phyloP scores from a whole-genome alignment of 2,329 filamentous ascomycete species.

The Lachnellula cervina region DNA sequence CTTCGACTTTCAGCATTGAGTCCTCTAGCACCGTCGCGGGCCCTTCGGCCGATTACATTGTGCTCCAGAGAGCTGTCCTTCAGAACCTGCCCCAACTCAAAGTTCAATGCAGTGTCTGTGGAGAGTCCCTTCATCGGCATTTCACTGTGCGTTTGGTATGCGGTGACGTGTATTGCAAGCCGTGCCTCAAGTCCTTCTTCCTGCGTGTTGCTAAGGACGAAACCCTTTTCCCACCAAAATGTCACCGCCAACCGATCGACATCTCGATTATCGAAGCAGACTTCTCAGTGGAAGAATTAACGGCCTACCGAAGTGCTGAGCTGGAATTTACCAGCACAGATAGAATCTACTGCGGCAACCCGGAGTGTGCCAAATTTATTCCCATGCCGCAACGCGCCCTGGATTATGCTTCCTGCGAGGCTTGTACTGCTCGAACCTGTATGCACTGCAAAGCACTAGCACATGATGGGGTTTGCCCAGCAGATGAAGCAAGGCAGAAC shows the following conservation, averaged over 20 bases:
- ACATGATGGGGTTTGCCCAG: constrained; percentile 14
- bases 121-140: constrained; percentile 19
- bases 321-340: constrained; percentile 19
- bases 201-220: constrained; percentile 21
- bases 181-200: constrained; percentile 23
- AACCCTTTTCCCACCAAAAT: constrained; percentile 22
- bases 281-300: constrained; percentile 17
- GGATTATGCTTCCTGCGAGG: constrained; percentile 13
- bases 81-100: constrained; percentile 21
- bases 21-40: constrained; percentile 15
- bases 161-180: constrained; percentile 21
- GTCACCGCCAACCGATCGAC: constrained; percentile 17
- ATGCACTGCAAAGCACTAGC: constrained; percentile 16
- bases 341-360: constrained; percentile 20
- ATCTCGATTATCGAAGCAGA: constrained; percentile 19
- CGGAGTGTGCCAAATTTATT: constrained; percentile 18
- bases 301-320: constrained; percentile 16
- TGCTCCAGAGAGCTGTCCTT: constrained; percentile 16
- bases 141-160: constrained; percentile 19
- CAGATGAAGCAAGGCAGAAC: constrained; percentile 14
- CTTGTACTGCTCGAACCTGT: constrained; percentile 15
- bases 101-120: constrained; percentile 22
- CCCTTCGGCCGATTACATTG: constrained; percentile 13
- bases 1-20: constrained; percentile 14
- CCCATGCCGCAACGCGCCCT: constrained; percentile 6